These are phyloP conservation scores for Salvia hispanica DNA, from an alignment of 257 asterid species.

Conservation along the genomic window DNA sequence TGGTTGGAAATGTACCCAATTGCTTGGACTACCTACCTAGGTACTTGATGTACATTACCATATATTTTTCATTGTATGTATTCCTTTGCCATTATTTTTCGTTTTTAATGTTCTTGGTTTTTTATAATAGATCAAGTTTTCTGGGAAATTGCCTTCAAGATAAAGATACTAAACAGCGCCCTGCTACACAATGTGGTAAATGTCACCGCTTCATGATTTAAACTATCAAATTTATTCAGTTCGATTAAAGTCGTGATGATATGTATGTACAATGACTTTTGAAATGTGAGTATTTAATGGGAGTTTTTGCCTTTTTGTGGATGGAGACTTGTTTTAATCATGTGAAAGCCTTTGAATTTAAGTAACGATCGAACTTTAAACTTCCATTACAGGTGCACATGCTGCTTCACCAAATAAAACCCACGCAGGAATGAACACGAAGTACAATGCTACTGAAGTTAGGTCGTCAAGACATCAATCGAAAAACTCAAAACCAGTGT, in stretches of 20 bases:
- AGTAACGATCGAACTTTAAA: no score
- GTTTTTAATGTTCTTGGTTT: conserved; percentile 15
- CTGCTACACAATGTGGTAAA: conserved; percentile 54
- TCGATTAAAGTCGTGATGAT: not conserved
- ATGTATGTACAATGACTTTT: not conserved
- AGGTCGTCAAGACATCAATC: conserved; percentile 45
- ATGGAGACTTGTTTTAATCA: no score
- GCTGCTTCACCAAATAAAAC: conserved; percentile 44
- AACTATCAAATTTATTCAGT: no score
- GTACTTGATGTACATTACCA: conserved; percentile 34
- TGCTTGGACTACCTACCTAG: conserved; percentile 74
- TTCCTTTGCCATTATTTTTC: not conserved
- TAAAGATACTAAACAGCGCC: conserved; percentile 54
- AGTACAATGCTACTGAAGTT: conserved; percentile 48
- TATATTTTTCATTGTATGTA: not conserved
- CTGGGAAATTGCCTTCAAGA: conserved; percentile 64
- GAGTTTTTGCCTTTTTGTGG: no score
- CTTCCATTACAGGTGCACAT: conserved; percentile 26
- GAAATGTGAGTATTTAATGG: not conserved
- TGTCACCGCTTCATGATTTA: not conserved
- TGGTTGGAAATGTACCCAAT: conserved; percentile 73
- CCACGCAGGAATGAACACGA: conserved; percentile 43
- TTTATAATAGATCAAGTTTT: conserved; percentile 48
- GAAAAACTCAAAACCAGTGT: conserved; percentile 61
- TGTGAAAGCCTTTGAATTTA: no score